phyloP scores from a whole-genome alignment of 2,329 filamentous ascomycete genomes.

The Lachnellula arida region DNA sequence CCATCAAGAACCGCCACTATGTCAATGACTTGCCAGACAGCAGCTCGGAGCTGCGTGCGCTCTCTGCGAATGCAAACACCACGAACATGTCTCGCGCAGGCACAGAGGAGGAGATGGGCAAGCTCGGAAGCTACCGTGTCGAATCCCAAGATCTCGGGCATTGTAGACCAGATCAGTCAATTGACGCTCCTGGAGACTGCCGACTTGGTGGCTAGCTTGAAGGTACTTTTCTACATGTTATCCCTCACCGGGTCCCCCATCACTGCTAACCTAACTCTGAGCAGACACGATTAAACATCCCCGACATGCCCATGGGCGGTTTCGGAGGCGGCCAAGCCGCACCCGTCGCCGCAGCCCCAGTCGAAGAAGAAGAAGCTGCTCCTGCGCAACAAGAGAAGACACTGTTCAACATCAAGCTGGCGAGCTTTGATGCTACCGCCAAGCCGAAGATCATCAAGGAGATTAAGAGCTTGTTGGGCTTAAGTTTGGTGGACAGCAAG shows the following conservation, averaged over 20 bases:
- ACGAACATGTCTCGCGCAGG: conserved; percentile 42
- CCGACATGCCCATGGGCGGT: conserved; percentile 90
- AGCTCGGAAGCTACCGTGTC: conserved; percentile 67
- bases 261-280: conserved; percentile 16
- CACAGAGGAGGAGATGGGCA: conserved; percentile 66
- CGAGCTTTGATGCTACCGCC: conserved; percentile 77
- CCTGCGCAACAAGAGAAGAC: conserved; percentile 92
- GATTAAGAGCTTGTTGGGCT: conserved; percentile 90
- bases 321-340: conserved; percentile 68
- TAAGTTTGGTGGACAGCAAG: conserved; percentile 98
- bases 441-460: conserved; percentile 99
- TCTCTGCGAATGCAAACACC: conserved; percentile 52
- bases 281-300: conserved; percentile 92
- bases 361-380: conserved; percentile 81
- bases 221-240: conserved; percentile 53
- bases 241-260: not conserved
- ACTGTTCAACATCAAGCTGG: conserved; percentile 92
- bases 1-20: conserved; percentile 40
- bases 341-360: conserved; percentile 55
- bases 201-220: conserved; percentile 88
- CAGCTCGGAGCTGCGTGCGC: conserved; percentile 60
- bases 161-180: conserved; percentile 98
- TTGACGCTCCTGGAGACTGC: conserved; percentile 97
- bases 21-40: conserved; percentile 59
- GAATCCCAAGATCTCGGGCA: conserved; percentile 88